Evolutionary conservation across 805 yeast species (phyloP).

Genomic region (Sugiyamaella boreocaroliniensis): DNA sequence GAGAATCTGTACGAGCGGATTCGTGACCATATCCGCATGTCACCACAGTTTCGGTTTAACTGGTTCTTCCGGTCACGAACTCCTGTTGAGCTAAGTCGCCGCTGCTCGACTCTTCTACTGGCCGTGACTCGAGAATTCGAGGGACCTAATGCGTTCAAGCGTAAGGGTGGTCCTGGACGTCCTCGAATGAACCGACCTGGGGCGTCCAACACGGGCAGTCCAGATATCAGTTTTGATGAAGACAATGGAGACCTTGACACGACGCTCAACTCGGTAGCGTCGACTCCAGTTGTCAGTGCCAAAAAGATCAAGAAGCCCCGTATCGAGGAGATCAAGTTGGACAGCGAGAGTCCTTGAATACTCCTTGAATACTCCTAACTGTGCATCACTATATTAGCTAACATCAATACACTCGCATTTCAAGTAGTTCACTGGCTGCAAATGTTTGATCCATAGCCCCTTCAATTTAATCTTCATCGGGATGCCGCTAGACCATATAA

Average conservation of each 20-base stretch:
- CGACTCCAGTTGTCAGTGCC: slow-evolving; percentile 9
- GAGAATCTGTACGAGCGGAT: slow-evolving; percentile 71
- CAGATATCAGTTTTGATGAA: slow-evolving; percentile 17
- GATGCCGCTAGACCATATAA: too few relatives aligned
- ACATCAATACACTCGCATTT: background rate
- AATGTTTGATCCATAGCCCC: too few relatives aligned
- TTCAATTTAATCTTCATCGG: too few relatives aligned
- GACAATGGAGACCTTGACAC: slow-evolving; percentile 4
- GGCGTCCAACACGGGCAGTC: slow-evolving; percentile 15
- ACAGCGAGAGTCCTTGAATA: background rate
- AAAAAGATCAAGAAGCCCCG: slow-evolving; percentile 13
- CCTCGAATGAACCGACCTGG: background rate
- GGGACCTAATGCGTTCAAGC: slow-evolving; percentile 28
- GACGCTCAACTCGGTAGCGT: background rate
- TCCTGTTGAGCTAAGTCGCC: slow-evolving; percentile 68
- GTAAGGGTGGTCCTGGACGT: slow-evolving; percentile 23
- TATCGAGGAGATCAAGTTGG: slow-evolving; percentile 8
- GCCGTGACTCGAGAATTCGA: slow-evolving; percentile 69
- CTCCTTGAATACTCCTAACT: background rate
- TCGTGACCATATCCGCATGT: slow-evolving; percentile 59
- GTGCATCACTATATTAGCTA: background rate
- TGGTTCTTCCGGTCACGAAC: slow-evolving; percentile 79
- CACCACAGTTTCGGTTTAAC: slow-evolving; percentile 77
- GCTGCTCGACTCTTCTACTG: slow-evolving; percentile 72
- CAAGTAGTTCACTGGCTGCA: background rate